Base-by-base conservation (phyloP, 768 basidiomycete genomes). In the Leccinum variicolor region DNA sequence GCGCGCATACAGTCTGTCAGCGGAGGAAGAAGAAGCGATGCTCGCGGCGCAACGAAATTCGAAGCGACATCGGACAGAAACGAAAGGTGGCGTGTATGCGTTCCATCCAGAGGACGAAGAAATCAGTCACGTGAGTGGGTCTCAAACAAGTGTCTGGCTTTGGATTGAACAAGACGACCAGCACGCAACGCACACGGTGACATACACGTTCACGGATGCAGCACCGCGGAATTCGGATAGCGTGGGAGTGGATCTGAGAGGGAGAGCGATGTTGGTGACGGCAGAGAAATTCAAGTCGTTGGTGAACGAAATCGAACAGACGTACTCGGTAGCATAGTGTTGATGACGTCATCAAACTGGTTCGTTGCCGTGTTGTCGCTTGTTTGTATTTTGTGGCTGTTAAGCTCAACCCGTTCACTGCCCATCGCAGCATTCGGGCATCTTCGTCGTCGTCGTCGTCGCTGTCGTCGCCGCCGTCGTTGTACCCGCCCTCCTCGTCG, bases 81-180 rank as follows among this genome's bases (percentile, higher is more conserved):
- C 61, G 29, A 67, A 62, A 53, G 84, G 84, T 53, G 82, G 85
- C 0, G 75, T 84, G 6, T 89, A 86, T 65, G 75, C 84, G 2
- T 96, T 91, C 75, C 94, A 97, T 66, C 86, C 89, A 0, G 95
- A 97, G 69, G 94, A 97, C 70, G 86, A 87, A 43, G 77, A 77
- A 43, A 84, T 94, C 52, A 79, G 81, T 55, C 73, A 84, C 76
- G 92, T 90, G 60, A 23, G 64, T 15, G 26, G 13, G 33, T 29
- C 21, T 46, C 19, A 3, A 15, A 33, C 29, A 13, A 31, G 23
- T 50, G 0, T 21, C 21, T 13, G 26, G 26, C 17, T 26, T 26
- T 31, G 26, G 26, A 13, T 17, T 34, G 45, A 23, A 43, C 11
- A 46, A 48, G 21, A 17, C 6, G 28, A 21, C 4, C 55, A 69